These are phyloP conservation scores for Cardiospermum halicacabum DNA, from an alignment of 345 rosid species.

Conservation along the genomic window DNA sequence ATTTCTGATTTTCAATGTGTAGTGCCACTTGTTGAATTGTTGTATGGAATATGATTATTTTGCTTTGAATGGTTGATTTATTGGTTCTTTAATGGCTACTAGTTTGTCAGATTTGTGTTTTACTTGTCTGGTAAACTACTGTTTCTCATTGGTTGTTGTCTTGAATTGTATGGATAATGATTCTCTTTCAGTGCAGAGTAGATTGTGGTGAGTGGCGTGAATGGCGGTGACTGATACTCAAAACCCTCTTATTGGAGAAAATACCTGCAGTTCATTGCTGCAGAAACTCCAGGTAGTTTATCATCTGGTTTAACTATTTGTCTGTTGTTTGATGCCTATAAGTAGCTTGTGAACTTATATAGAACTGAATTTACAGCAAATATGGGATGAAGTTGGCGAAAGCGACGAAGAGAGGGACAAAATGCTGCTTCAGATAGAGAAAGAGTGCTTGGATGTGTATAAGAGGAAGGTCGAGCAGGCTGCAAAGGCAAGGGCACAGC, in stretches of 20 bases:
- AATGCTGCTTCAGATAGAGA: slow-evolving; percentile 89
- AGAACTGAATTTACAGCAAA: slow-evolving; percentile 46
- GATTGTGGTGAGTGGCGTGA: slow-evolving; percentile 25
- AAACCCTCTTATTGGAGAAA: slow-evolving; percentile 78
- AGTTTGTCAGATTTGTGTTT: slow-evolving; percentile 20
- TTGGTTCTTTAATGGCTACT: neutral
- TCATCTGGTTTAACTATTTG: slow-evolving; percentile 1
- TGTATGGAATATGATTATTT: neutral
- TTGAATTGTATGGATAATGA: neutral
- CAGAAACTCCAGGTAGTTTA: slow-evolving; percentile 74
- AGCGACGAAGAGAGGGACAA: slow-evolving; percentile 88
- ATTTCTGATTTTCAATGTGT: neutral
- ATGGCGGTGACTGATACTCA: slow-evolving; percentile 70
- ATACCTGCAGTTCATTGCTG: slow-evolving; percentile 77
- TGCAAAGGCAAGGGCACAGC: slow-evolving; percentile 78
- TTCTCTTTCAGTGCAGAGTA: slow-evolving; percentile 18
- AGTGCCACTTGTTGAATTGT: neutral
- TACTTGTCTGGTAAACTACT: slow-evolving; percentile 14
- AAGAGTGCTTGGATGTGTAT: slow-evolving; percentile 90
- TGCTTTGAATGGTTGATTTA: neutral
- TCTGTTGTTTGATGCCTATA: neutral
- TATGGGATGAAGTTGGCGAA: slow-evolving; percentile 99
- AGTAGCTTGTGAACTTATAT: slow-evolving; percentile 2
- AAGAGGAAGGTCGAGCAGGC: slow-evolving; percentile 90
- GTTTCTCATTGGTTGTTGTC: slow-evolving; percentile 8